A percentile compares a stretch with the other conserved stretches of the same genome.
Evolutionary conservation across 768 basidiomycete genomes (phyloP).

Genomic region (Tremella yokohamensis): DNA sequence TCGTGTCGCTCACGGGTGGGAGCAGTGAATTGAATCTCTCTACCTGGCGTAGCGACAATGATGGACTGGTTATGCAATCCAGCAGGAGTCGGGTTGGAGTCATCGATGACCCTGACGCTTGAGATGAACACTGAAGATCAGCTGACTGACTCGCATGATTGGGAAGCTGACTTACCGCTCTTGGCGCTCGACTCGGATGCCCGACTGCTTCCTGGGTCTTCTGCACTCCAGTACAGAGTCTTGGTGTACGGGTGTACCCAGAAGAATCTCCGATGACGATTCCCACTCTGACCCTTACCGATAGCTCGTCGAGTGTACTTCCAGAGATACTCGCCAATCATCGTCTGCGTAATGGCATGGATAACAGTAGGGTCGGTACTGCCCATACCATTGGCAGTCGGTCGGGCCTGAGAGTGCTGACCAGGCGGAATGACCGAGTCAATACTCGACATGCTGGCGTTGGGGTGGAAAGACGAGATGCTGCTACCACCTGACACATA

Average conservation of each 20-base stretch:
- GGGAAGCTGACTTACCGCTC: slow-evolving; percentile 68
- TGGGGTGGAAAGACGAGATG: slow-evolving; percentile 23
- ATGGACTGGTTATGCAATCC: slow-evolving; percentile 90
- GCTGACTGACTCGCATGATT: slow-evolving; percentile 16
- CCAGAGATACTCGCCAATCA: slow-evolving; percentile 98
- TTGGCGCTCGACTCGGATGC: slow-evolving; percentile 91
- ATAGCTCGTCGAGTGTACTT: slow-evolving; percentile 90
- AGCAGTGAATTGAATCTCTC: slow-evolving; percentile 99
- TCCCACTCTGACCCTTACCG: slow-evolving; percentile 85
- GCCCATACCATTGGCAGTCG: not conserved
- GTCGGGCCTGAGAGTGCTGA: not conserved
- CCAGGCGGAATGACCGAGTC: slow-evolving; percentile 22
- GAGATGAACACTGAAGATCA: slow-evolving; percentile 77
- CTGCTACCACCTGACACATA: slow-evolving; percentile 31
- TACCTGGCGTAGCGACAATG: slow-evolving; percentile 82
- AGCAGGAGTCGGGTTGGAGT: slow-evolving; percentile 92
- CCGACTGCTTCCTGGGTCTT: slow-evolving; percentile 83
- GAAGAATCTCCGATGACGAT: slow-evolving; percentile 90
- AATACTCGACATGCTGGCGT: slow-evolving; percentile 41
- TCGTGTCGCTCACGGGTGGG: slow-evolving; percentile 92
- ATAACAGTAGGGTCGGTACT: slow-evolving; percentile 85
- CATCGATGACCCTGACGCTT: slow-evolving; percentile 82
- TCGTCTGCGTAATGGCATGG: slow-evolving; percentile 97
- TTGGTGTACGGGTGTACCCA: slow-evolving; percentile 99
- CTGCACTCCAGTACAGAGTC: slow-evolving; percentile 93